Base-by-base conservation (phyloP, 352 stramenopile species). In the Plasmopara halstedii region DNA sequence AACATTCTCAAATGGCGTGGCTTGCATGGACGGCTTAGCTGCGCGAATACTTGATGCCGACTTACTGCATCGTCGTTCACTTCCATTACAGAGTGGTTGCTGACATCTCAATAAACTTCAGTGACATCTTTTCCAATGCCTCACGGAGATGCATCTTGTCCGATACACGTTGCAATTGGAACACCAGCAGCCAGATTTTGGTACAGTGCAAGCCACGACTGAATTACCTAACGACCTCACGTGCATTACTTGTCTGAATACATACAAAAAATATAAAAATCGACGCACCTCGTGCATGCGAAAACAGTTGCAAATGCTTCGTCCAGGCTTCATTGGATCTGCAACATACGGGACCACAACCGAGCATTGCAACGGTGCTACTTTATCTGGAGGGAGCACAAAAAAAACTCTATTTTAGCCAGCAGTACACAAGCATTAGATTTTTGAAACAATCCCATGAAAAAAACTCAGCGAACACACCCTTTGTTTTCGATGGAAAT, bases 301-400 rank as follows among this genome's bases (percentile, higher is more conserved):
- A 45, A 90, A 93, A 33, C 74, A 78, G 50, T 86, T 89, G 45
- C 78, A 82, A 39, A 93, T 85, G 51, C 58, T 84, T 46, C 73
- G 65, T 20, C 62, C 68, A 21, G 58, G 52, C 27, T 77, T 76
- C 42, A 93, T 83, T 8, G 82, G 82, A 56, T 93, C 82, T 13
- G 70, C 50, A 34, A 93, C 85, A 53, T 73, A 85, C 6, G 78
- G 74, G 4, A 69, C 67, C 10, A 87, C 63, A 29, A 70, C 60
- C 0, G 64, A 47, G 14, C 63, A 67, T 20, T 67, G 53, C 18
- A 70, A 57, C 11, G 64, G 21, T 2, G 39, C 27, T 6, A 67
- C 40, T 55, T 77, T 73, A n/a, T 84, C 71, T 2, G 55, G 32
- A 0, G 68, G 61, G 26, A 93, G 50, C n/a, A 64, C 44, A 23